A percentile compares a stretch with the other conserved stretches of the same genome.
These are phyloP conservation scores for Alternaria postmessia DNA, from an alignment of 2,329 filamentous ascomycete species.

Conservation along the genomic window DNA sequence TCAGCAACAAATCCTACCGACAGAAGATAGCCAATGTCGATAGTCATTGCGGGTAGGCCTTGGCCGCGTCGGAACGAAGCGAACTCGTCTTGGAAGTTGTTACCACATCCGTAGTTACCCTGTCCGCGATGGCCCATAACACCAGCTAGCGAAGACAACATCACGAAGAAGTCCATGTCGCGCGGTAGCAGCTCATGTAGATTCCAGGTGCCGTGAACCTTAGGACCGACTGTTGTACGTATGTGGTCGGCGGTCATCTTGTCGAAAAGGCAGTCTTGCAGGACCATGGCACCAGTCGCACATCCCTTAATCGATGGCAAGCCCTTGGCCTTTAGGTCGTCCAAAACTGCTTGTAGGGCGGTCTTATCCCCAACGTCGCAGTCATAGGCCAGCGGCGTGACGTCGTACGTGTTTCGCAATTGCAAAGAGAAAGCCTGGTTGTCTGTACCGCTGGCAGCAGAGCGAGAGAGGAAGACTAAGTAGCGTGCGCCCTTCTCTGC, in stretches of 20 bases:
- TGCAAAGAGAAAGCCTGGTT: slow-evolving; percentile 7
- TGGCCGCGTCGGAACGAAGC: slow-evolving; percentile 22
- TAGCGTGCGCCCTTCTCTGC: slow-evolving; percentile 27
- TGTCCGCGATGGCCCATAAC: slow-evolving; percentile 29
- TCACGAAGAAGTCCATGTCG: slow-evolving; percentile 35
- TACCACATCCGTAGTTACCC: slow-evolving; percentile 33
- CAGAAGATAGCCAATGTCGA: slow-evolving; percentile 26
- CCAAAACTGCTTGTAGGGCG: slow-evolving; percentile 4
- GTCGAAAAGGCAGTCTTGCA: slow-evolving; percentile 24
- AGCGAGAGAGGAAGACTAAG: slow-evolving; percentile 29
- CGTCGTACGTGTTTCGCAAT: slow-evolving; percentile 4
- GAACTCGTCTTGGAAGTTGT: slow-evolving; percentile 33
- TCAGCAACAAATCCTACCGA: slow-evolving; percentile 39
- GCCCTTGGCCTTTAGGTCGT: slow-evolving; percentile 4
- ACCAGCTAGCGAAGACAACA: slow-evolving; percentile 31
- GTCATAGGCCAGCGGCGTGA: slow-evolving; percentile 4
- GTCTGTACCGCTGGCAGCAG: slow-evolving; percentile 8
- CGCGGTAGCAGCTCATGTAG: slow-evolving; percentile 26
- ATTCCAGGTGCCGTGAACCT: slow-evolving; percentile 47
- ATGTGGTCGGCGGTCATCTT: slow-evolving; percentile 16
- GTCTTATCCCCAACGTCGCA: slow-evolving; percentile 5
- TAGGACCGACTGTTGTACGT: slow-evolving; percentile 26
- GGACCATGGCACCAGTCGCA: slow-evolving; percentile 40
- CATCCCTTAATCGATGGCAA: slow-evolving; percentile 38
- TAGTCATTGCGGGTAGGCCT: slow-evolving; percentile 49